Evolutionary conservation across 441 rosid species (phyloP), one percentile per base, ranked within the genome.

Genomic region (Sinapis alba): DNA sequence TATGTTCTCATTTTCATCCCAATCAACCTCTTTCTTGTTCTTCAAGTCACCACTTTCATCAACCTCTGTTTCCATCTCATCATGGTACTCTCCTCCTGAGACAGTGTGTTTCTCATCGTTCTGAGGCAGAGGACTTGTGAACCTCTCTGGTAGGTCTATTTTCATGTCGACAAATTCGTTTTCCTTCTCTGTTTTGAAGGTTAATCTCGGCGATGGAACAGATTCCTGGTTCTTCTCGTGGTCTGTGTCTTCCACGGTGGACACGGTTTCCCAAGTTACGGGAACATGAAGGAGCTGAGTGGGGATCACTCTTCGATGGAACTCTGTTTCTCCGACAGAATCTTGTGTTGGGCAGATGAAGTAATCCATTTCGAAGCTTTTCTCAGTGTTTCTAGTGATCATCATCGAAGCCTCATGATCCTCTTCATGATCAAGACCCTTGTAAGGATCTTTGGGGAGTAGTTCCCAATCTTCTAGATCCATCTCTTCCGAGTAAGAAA

Each of bases 141-240:
- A 82, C 86, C 70, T 91, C 10, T 90, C 92, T 13, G 91, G 90
- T 13, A 91, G 80, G 81, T 86, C 94, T 89, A 91, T 26, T 89
- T 83, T 93, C 93, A 87, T 90, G 98, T 95, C 99, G 96, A 79
- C 93, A 69, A 87, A 95, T 95, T 92, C 86, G 78, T 80, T 83
- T 81, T 88, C 91, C 87, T 82, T 88, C 84, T 73, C 79, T 81
- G 85, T 90, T 87, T 85, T 89, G 86, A 94, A 92, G 94, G 87
- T 90, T 74, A 91, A 87, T 78, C 87, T 91, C 41, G 97, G 88
- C 16, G 86, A 85, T 62, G 85, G 81, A 62, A 88, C 90, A 80
- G 85, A 87, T 58, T 68, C 69, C 65, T 26, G 30, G 75, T 28
- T 62, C 77, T 76, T 68, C 66, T 19, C 32, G 78, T 86, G 45